Base-by-base conservation (phyloP, 495 filamentous ascomycete genomes). In the Tuber brumale region DNA sequence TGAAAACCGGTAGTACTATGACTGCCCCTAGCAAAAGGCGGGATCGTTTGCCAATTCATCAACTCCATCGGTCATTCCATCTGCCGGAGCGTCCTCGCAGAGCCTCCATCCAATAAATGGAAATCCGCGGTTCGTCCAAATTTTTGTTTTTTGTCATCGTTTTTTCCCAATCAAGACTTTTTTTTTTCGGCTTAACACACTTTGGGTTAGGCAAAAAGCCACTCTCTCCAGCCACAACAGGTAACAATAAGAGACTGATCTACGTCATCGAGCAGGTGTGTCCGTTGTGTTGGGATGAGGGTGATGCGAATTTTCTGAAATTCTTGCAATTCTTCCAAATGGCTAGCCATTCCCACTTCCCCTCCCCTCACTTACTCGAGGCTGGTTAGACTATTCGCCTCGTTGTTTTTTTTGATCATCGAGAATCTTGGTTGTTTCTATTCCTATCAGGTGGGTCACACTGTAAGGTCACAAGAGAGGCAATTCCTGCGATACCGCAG, bases 221-320 rank as follows among this genome's bases (percentile, higher is more conserved):
- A 35, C 14, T 35, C 18, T 27, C 57, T 19, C 57, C 57, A 66
- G 57, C 57, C 57, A 66, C 57, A 66, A 35, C 27, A 27, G 57
- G 57, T 35, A 66, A 35, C 27, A 18, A 14, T 66, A 66, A 35
- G 57, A 27, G 57, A 9, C 57, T 66, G 14, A 35, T 3, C 57
- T 66, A 66, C 57, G 57, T 66, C 57, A 66, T 66, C 57, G 27
- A 27, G 57, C 57, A 35, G 57, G 57, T 66, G 57, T 66, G 27
- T 35, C 57, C 27, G 57, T 66, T 66, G 57, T 66, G 57, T 35
- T 35, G 27, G 57, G 57, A 35, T 66, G 57, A 66, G 57, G 27
- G 27, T 66, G 57, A 66, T 16, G 57, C 0, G 57, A 66, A 66
- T 35, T 66, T 35, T 66, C 57, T 18, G 41, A 2, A 66, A 35